Percentiles rank a stretch among this genome's conserved stretches.
Conservation (phyloP, 208 protist species). For the Wallacemonas rigidus region DNA sequence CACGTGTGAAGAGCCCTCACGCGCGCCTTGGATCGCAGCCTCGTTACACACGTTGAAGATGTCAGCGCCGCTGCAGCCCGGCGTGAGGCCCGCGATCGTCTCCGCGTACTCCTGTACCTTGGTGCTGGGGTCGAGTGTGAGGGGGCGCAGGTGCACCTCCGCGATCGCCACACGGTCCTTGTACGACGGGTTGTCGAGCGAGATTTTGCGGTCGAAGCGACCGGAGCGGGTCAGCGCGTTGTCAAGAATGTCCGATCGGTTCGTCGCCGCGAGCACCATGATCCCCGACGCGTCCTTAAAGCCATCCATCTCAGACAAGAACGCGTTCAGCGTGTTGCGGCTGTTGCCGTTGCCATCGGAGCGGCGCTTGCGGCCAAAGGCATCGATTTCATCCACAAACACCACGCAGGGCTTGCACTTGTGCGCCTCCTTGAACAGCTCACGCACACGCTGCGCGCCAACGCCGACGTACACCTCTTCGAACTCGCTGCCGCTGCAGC, state of each 20-base stretch:
- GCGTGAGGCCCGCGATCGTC: slow-evolving; percentile 81
- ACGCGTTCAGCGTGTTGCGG: slow-evolving; percentile 96
- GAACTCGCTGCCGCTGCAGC: slow-evolving; percentile 93
- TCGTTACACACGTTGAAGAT: slow-evolving; percentile 99
- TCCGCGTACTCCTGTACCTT: slow-evolving; percentile 54
- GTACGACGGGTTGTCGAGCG: slow-evolving; percentile 93
- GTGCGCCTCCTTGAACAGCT: slow-evolving; percentile 93
- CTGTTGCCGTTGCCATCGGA: slow-evolving; percentile 65
- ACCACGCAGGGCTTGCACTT: slow-evolving; percentile 96
- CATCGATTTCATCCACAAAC: slow-evolving; percentile 98
- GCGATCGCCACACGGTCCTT: slow-evolving; percentile 95
- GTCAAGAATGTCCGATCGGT: slow-evolving; percentile 97
- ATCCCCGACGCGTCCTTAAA: slow-evolving; percentile 93
- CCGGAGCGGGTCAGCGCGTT: slow-evolving; percentile 96
- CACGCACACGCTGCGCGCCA: slow-evolving; percentile 92
- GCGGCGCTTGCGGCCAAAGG: slow-evolving; percentile 87
- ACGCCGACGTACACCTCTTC: slow-evolving; percentile 98
- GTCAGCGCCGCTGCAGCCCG: slow-evolving; percentile 96
- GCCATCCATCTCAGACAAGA: slow-evolving; percentile 98
- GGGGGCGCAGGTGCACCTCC: slow-evolving; percentile 86
- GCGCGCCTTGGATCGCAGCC: slow-evolving; percentile 95
- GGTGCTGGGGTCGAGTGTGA: slow-evolving; percentile 77
- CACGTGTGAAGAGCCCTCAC: slow-evolving; percentile 74
- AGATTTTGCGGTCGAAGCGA: slow-evolving; percentile 91
- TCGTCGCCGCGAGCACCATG: slow-evolving; percentile 98